Base-by-base conservation (phyloP, 768 basidiomycete species). In the Serendipita indica region DNA sequence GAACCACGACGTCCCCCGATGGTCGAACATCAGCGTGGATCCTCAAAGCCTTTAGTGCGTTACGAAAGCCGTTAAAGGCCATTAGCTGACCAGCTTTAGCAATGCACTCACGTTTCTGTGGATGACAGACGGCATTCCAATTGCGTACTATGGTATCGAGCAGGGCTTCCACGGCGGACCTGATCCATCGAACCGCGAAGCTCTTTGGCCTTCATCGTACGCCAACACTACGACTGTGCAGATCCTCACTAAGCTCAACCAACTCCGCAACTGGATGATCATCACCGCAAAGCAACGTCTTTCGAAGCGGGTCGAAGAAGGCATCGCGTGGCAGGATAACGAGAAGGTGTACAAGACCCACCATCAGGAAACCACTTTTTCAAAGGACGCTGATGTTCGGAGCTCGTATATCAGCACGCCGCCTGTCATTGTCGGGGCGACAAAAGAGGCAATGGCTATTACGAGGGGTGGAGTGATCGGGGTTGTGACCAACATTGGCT, bases 111-210 rank as follows among this genome's bases (percentile, higher is more conserved):
- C 79, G 6, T 79, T 84, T 64, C 81, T 72, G 60, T 88, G 85
- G 68, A 80, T 88, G 79, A 77, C 78, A 52, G 86, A 88, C 60
- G 86, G 86, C n/a, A 86, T 87, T 63, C 86, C 87, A 0, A 80
- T 89, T 60, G 77, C 86, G 10, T 89, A 89, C 67, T 86, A 86
- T 61, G 86, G 87, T 1, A 84, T 86, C 69, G 87, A 89, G 64
- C 86, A 88, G 66, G 71, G 74, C 37, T 82, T 85, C 67, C 72
- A 69, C 58, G 87, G 86, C 33, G 71, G 69, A 64, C 69, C 67
- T 5, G 86, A 89, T 64, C 86, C 86, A 33, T 82, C 85, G 62
- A 89, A 89, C 66, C 80, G 87, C 56, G 86, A 85, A 65, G 78
- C 86, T 3, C 71, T 87, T 33, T 89, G 86, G 86, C 70, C 81